Base-by-base conservation (phyloP, 257 asterid species). In the Thymus quinquecostatus region DNA sequence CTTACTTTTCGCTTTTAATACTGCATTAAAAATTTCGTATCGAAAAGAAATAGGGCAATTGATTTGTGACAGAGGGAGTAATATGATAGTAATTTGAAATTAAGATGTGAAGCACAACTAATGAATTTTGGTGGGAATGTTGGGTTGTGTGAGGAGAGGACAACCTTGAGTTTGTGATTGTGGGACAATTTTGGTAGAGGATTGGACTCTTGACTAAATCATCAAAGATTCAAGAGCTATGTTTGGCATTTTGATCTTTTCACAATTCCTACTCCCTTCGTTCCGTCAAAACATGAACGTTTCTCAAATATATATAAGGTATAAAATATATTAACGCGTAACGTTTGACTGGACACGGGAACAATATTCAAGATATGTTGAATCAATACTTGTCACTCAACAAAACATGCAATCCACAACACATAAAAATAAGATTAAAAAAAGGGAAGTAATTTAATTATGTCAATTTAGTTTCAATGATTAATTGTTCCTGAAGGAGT, bases 321-420 rank as follows among this genome's bases (percentile, higher is more conserved):
- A 21, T 21, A 21, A 21, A 21, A 21, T 21, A 21, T 21, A 21
- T 21, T 21, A 21, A 21, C 21, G 21, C 21, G 21, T 21, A 21
- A 21, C 21, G 21, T 21, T 21, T 21, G 21, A 21, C 21, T 21
- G 21, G 21, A 21, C 21, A 21, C 21, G 21, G 21, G 21, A 21
- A 21, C 21, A 21, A 21, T 21, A 21, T 21, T 21, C 21, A 21
- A 21, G 21, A 21, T 21, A 21, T 21, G 21, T 21, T 21, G 21
- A 21, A 21, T 36, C 4, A 4, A 41, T 60, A n/a, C 45, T 5
- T 44, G 13, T 32, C 63, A 54, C 64, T 27, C 55, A 50, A 49
- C 49, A 14, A 36, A 2, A 75, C 79, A 62, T 75, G 79, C 75
- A 75, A 10, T 68, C 75, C 75, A 75, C 75, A 60, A 66, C 76